A percentile compares a stretch with the other conserved stretches of the same genome.
These are phyloP conservation scores for Phytophthora fragariae DNA, from an alignment of 352 stramenopile genomes.

Conservation along the genomic window DNA sequence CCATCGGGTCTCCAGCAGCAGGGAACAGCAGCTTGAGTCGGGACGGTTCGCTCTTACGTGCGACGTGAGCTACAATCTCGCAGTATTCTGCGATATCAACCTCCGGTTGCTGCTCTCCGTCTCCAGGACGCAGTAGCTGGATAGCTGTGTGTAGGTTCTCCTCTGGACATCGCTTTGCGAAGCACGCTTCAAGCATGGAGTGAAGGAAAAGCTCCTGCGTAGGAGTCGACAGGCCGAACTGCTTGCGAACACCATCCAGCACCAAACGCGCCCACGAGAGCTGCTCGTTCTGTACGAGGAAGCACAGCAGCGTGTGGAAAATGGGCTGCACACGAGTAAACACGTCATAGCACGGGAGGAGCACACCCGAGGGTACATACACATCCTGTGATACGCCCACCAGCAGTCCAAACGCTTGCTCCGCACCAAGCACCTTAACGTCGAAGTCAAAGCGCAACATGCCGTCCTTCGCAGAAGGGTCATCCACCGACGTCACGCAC, in stretches of 20 bases:
- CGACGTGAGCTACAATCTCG: conserved; percentile 85
- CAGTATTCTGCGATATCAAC: conserved; percentile 81
- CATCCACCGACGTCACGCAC: conserved; percentile 68
- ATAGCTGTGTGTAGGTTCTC: conserved; percentile 58
- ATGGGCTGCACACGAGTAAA: conserved; percentile 84
- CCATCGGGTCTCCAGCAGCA: conserved; percentile 66
- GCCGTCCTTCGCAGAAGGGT: conserved; percentile 58
- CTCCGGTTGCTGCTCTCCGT: conserved; percentile 14
- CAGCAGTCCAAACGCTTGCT: conserved; percentile 75
- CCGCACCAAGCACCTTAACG: conserved; percentile 71
- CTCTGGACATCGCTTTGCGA: conserved; percentile 49
- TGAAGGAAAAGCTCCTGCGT: conserved; percentile 87
- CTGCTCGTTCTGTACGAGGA: conserved; percentile 75
- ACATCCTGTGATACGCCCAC: conserved; percentile 84
- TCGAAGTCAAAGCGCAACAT: conserved; percentile 86
- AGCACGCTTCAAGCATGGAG: conserved; percentile 79
- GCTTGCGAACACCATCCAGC: conserved; percentile 50
- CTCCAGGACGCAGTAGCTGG: conserved; percentile 52
- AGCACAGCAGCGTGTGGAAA: conserved; percentile 76
- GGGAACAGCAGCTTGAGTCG: conserved; percentile 77
- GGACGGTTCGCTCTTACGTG: conserved; percentile 85
- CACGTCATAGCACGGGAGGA: conserved; percentile 76
- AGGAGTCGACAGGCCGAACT: conserved; percentile 70
- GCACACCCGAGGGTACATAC: conserved; percentile 72
- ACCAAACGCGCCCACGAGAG: conserved; percentile 61